Percentiles rank a stretch among this genome's conserved stretches.
These are phyloP conservation scores for Fusarium napiforme DNA, from an alignment of 2,329 filamentous ascomycete species.

Conservation along the genomic window DNA sequence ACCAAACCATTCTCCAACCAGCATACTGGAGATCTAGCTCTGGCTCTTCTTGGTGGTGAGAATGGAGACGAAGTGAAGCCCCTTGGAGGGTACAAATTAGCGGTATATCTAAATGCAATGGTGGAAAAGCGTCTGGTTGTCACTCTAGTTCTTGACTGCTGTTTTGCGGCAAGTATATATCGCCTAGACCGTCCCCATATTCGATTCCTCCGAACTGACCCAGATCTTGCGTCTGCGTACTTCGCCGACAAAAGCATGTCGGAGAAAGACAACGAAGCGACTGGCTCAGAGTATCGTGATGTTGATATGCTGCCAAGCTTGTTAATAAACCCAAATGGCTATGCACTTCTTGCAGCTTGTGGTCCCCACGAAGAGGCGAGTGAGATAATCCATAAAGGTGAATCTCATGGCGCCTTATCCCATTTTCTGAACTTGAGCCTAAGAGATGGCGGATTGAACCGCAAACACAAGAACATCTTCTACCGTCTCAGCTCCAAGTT, in stretches of 20 bases:
- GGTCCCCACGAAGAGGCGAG: conserved; percentile 10
- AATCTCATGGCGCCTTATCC: background rate
- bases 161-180: conserved; percentile 27
- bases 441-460: background rate
- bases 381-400: background rate
- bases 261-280: rapidly evolving
- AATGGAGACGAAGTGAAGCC: background rate
- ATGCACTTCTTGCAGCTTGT: conserved; percentile 19
- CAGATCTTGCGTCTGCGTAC: background rate
- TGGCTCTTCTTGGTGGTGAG: conserved; percentile 6
- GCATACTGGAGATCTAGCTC: conserved; percentile 9
- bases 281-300: background rate
- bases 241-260: background rate
- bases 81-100: conserved; percentile 7
- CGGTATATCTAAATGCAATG: background rate
- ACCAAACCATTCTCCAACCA: background rate
- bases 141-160: conserved; percentile 33
- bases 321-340: conserved; percentile 15
- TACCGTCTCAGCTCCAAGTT: background rate
- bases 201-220: background rate
- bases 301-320: conserved; percentile 8
- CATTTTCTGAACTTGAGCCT: background rate
- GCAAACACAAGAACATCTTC: conserved; percentile 4
- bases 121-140: conserved; percentile 9
- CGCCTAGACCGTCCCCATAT: background rate